These are phyloP conservation scores for Citrus trifoliata DNA, from an alignment of 345 rosid genomes.

Conservation along the genomic window DNA sequence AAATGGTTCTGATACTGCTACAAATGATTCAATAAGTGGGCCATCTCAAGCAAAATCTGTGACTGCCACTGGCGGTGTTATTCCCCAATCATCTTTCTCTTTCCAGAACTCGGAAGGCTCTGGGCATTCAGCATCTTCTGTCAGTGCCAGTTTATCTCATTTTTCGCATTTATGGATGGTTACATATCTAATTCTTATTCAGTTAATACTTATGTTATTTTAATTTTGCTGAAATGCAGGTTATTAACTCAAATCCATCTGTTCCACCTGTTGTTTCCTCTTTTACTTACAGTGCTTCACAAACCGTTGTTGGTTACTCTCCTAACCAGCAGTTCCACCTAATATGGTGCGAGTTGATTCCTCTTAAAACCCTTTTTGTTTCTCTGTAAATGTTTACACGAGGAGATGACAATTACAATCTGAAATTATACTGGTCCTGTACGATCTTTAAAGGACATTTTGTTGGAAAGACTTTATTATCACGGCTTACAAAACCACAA, in stretches of 20 bases:
- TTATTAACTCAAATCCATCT: constrained; percentile 13
- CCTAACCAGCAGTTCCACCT: constrained; percentile 18
- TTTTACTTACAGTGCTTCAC: constrained; percentile 21
- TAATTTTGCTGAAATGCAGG: constrained; percentile 14
- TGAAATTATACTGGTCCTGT: neutral
- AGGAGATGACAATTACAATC: neutral
- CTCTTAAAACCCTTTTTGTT: neutral
- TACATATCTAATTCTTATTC: neutral
- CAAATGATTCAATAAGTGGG: constrained; percentile 15
- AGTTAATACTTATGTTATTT: neutral
- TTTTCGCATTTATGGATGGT: neutral
- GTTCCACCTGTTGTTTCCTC: constrained; percentile 9
- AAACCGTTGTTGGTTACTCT: constrained; percentile 13
- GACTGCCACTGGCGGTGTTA: constrained; percentile 14
- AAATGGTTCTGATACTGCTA: constrained; percentile 4
- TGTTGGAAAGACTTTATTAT: neutral
- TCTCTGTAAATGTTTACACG: neutral
- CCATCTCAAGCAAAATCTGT: constrained; percentile 16
- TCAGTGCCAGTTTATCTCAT: constrained; percentile 7
- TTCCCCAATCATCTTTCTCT: constrained; percentile 28
- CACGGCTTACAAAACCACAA: neutral
- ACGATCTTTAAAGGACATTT: neutral
- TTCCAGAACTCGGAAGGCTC: constrained; percentile 10
- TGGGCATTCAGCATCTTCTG: constrained; percentile 5
- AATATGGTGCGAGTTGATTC: constrained; percentile 23